These are phyloP conservation scores for Suhomyces faveliae DNA, from an alignment of 805 yeast genomes.

Conservation along the genomic window DNA sequence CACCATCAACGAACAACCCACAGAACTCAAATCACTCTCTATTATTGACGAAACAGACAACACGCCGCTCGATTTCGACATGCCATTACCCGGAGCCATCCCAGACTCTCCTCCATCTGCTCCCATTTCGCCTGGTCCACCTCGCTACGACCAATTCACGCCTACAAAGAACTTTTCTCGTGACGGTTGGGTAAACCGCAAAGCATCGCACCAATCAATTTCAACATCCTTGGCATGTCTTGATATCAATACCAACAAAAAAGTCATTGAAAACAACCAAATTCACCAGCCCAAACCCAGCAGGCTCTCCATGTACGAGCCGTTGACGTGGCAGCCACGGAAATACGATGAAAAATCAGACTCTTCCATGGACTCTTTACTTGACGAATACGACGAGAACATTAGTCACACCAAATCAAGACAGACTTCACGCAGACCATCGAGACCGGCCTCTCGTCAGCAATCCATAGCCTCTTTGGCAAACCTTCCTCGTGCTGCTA, in stretches of 20 bases:
- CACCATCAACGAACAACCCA: constrained; percentile 12
- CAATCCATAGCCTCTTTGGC: constrained; percentile 2
- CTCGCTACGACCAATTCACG: constrained; percentile 3
- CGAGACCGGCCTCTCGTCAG: constrained; percentile 10
- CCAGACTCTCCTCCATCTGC: constrained; percentile 47
- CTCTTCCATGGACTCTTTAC: constrained; percentile 38
- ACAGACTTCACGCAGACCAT: constrained; percentile 27
- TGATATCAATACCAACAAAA: constrained; percentile 13
- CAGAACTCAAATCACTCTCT: constrained; percentile 12
- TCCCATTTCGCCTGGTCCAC: constrained; percentile 29
- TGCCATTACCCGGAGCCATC: constrained; percentile 16
- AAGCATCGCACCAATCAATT: constrained; percentile 22
- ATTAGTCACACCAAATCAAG: constrained; percentile 29
- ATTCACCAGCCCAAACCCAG: constrained; percentile 5
- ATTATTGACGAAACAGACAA: constrained; percentile 12
- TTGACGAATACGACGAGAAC: constrained; percentile 46
- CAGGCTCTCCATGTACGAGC: neutral
- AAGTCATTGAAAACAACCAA: neutral
- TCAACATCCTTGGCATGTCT: constrained; percentile 32
- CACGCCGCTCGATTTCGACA: neutral
- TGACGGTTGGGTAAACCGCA: constrained; percentile 14
- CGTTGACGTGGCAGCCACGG: neutral
- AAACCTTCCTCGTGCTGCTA: neutral
- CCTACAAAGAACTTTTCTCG: constrained; percentile 4
- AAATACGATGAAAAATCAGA: constrained; percentile 13